Conservation (phyloP, 805 yeast species). For the Isabelozyma pseudorhagii region DNA sequence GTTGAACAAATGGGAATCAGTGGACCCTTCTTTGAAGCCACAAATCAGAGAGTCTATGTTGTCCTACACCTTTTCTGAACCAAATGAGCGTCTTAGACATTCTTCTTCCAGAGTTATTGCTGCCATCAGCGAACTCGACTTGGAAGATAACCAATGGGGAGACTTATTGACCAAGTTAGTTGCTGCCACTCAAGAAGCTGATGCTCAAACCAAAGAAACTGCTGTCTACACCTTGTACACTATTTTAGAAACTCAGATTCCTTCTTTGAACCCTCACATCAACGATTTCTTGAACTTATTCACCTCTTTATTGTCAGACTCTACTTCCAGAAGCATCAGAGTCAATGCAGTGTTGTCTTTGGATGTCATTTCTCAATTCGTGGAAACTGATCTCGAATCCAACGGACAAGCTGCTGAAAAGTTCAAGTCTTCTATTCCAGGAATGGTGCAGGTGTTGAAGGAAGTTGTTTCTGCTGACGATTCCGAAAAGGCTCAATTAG, state of each 20-base stretch:
- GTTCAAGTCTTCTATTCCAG: conserved; percentile 69
- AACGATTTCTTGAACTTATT: conserved; percentile 72
- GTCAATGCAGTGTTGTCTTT: conserved; percentile 80
- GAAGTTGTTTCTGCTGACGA: conserved; percentile 72
- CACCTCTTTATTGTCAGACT: conserved; percentile 60
- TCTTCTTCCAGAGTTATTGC: conserved; percentile 86
- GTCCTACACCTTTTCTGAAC: conserved; percentile 65
- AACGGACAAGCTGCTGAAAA: conserved; percentile 42
- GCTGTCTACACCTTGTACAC: conserved; percentile 78
- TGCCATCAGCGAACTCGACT: conserved; percentile 75
- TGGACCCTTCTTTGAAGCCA: conserved; percentile 49
- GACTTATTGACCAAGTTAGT: conserved; percentile 71
- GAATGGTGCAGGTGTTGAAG: conserved; percentile 76
- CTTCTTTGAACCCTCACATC: conserved; percentile 54
- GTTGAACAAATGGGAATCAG: conserved; percentile 61
- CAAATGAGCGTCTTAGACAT: conserved; percentile 71
- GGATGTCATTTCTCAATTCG: conserved; percentile 62
- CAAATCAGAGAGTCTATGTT: conserved; percentile 68
- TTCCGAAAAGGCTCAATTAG: conserved; percentile 62
- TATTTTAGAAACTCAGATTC: conserved; percentile 68
- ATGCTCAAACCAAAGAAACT: conserved; percentile 69
- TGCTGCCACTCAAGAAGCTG: conserved; percentile 51
- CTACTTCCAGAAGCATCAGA: conserved; percentile 67
- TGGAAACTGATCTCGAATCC: conserved; percentile 57
- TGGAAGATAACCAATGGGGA: conserved; percentile 66